Evolutionary conservation across 345 rosid species (phyloP), one percentile per base, ranked within the genome.

Genomic region (Rhizophora apiculata): DNA sequence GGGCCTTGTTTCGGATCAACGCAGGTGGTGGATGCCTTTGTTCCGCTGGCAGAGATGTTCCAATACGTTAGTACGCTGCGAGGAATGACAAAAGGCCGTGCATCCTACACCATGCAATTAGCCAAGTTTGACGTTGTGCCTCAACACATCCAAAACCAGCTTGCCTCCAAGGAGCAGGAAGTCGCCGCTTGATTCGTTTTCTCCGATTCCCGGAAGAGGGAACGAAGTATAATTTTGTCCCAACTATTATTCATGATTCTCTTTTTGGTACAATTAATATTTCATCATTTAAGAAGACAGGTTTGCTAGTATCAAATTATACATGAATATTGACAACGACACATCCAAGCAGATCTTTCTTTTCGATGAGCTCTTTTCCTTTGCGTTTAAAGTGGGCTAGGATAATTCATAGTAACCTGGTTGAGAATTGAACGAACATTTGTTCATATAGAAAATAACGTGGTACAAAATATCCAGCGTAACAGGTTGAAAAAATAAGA

Each of bases 41-140:
- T 95, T 76, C 96, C 97, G 20, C 73, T 89, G 27, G 97, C 96
- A 1, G 97, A 95, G 90, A 95, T 95, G 97, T 95, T 95, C 76
- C 98, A 94, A 63, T 94, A 94, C 16, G 98, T 94, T n/a, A 94
- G 96, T 68, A 88, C 96, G 5, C 85, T 95, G 37, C 76, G 97
- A 19, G 99, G 99, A 43, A 95, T 91, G 96, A 89, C 97, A 18
- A 95, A 92, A 83, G 99, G 99, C 10, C 87, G 96, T 13, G 99
- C 99, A 27, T 95, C 97, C 16, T 95, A 89, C 89, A 84, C 82
- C 27, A 92, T 92, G 99, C 99, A 88, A 57, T 65, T 95, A 69
- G 90, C 92, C 59, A 95, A 91, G 83, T 95, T 95, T 63, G 96
- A 88, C 18, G 81, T 88, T 63, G 97, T 91, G 65, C 97, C 97